These are phyloP conservation scores for Penicillium brasilianum DNA, from an alignment of 2,329 filamentous ascomycete species.

Conservation along the genomic window DNA sequence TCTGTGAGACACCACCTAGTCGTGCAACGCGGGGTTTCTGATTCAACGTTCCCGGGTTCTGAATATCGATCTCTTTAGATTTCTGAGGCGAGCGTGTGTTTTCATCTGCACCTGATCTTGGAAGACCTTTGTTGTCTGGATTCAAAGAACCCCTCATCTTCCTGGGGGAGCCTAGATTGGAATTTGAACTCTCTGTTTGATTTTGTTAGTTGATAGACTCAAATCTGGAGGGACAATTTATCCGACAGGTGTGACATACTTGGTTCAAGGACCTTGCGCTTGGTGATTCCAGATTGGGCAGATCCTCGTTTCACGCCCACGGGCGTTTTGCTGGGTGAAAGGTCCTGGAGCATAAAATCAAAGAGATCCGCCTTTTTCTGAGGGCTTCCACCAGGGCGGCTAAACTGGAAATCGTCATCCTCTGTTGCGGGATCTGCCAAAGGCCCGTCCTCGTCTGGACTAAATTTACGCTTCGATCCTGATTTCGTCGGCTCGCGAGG, in stretches of 20 bases:
- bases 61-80: conserved; percentile 19
- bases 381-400: conserved; percentile 31
- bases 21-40: conserved; percentile 20
- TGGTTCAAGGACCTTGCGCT: conserved; percentile 47
- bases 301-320: conserved; percentile 22
- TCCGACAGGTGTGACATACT: conserved; percentile 41
- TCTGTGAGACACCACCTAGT: conserved; percentile 12
- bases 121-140: conserved; percentile 24
- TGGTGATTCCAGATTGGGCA: conserved; percentile 23
- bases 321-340: conserved; percentile 26
- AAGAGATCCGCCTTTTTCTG: conserved; percentile 17
- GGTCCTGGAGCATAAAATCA: conserved; percentile 14
- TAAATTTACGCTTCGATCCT: conserved; percentile 64
- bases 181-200: conserved; percentile 55
- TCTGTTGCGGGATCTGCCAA: conserved; percentile 19
- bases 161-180: conserved; percentile 44
- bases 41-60: conserved; percentile 7
- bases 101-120: conserved; percentile 17
- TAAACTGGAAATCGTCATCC: conserved; percentile 45
- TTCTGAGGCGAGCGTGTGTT: conserved; percentile 26
- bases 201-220: not conserved
- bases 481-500: conserved; percentile 44
- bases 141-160: conserved; percentile 30
- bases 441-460: conserved; percentile 55
- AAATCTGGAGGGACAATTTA: too few relatives aligned